These are phyloP conservation scores for Auricularia sp. DNA, from an alignment of 768 basidiomycete species.

Conservation along the genomic window DNA sequence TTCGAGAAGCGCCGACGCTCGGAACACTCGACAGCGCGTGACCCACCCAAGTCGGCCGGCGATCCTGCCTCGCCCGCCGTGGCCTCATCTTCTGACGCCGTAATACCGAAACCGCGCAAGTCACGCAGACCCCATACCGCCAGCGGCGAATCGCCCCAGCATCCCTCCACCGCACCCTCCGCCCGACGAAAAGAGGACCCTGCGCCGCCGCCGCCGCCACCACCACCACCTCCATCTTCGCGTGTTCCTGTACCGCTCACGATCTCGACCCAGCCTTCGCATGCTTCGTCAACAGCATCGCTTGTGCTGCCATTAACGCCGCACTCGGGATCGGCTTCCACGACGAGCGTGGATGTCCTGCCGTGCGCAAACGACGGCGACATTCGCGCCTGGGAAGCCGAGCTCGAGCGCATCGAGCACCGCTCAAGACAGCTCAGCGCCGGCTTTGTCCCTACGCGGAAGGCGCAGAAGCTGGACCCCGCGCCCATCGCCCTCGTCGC, in stretches of 20 bases:
- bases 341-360: slow-evolving; percentile 6
- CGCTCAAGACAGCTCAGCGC: slow-evolving; percentile 32
- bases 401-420: slow-evolving; percentile 60
- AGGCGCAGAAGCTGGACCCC: not conserved
- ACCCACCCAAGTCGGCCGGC: not conserved
- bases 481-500: not conserved
- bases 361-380: slow-evolving; percentile 18
- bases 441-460: not conserved
- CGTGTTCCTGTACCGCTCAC: not conserved
- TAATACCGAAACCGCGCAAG: not conserved
- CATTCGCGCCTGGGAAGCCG: slow-evolving; percentile 66
- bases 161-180: not conserved
- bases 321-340: not conserved
- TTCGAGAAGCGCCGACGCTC: slow-evolving; percentile 4
- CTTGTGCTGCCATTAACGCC: not conserved
- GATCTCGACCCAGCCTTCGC: slow-evolving; percentile 16
- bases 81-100: not conserved
- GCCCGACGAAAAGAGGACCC: not conserved
- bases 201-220: not conserved
- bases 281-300: slow-evolving; percentile 8
- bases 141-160: not conserved
- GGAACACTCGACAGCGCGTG: not conserved
- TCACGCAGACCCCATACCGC: not conserved
- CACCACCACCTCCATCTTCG: not conserved
- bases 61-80: not conserved